These are phyloP conservation scores for Sclerotiophoma versabilis DNA, from an alignment of 2,329 filamentous ascomycete species.

Conservation along the genomic window DNA sequence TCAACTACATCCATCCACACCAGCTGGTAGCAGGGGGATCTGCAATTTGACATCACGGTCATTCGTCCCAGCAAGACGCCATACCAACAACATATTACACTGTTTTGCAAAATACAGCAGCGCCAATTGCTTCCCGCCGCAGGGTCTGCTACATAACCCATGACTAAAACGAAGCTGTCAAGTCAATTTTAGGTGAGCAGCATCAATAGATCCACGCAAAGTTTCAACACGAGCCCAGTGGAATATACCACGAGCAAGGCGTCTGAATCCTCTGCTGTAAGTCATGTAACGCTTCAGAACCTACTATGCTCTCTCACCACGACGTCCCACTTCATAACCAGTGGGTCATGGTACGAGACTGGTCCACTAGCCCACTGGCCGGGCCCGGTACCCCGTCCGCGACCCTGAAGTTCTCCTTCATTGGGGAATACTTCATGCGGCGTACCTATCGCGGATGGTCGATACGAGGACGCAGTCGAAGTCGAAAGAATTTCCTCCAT, in stretches of 20 bases:
- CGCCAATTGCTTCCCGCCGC: background rate
- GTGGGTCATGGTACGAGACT: conserved; percentile 7
- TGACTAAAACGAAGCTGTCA: background rate
- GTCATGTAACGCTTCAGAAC: conserved; percentile 1
- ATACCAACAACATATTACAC: background rate
- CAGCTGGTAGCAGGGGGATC: background rate
- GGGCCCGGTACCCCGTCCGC: conserved; percentile 12
- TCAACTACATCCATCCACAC: background rate
- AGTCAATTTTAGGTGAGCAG: background rate
- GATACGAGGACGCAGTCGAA: conserved; percentile 1
- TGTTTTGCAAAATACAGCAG: background rate
- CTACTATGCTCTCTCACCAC: background rate
- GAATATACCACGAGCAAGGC: background rate
- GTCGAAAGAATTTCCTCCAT: background rate
- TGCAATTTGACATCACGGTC: background rate
- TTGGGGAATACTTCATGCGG: conserved; percentile 2
- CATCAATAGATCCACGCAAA: background rate
- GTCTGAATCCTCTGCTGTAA: conserved; percentile 6
- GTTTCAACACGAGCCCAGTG: background rate
- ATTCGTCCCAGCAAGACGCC: background rate
- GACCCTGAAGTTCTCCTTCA: conserved; percentile 19
- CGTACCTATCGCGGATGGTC: conserved; percentile 4
- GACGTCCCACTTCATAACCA: background rate
- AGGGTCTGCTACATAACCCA: background rate
- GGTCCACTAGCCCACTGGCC: conserved; percentile 10